Evolutionary conservation across 2,329 filamentous ascomycete species (phyloP), one percentile per base, ranked within the genome.

Genomic region (Bertia moriformis): DNA sequence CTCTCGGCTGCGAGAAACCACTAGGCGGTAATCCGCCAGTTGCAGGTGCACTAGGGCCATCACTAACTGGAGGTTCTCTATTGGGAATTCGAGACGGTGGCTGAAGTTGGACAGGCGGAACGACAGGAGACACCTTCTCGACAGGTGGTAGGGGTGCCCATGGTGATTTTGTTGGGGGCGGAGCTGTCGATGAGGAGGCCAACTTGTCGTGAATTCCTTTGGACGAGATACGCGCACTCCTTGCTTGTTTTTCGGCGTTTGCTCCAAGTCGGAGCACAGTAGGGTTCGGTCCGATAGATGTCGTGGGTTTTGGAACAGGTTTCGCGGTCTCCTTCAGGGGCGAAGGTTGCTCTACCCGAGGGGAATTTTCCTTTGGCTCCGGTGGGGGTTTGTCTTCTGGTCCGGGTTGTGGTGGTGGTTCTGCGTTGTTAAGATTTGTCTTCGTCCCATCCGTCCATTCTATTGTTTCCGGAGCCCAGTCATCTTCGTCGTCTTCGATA

Each of bases 401-500:
- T 27, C 38, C 42, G 39, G 44, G 43, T 24, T 44, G 41, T 15
- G 51, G 45, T 19, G 48, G 51, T 4, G 55, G 10, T n/a, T 53
- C 43, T 18, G 53, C 52, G 29, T 79, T 74, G 38, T 67, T 62
- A 14, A 88, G 65, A 4, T 78, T 83, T 22, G 82, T 82, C 57
- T 89, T 89, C 38, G 84, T 91, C 40, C 84, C 84, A 56, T 93
- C 85, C 52, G 83, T 83, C 85, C 85, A 93, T 42, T 83, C 83
- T 46, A 91, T 86, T 39, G 81, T 76, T 46, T 91, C 83, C 2
- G 84, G 84, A 13, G 78, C 81, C 82, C 84, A 89, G 51, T 89
- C 83, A 27, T 91, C 85, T 50, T 88, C 83, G 46, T 91, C 84
- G 42, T 91, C 85, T 44, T 91, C 85, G 43, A 89, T 88, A 51